Base-by-base conservation (phyloP, 148 eudicot genomes). In the Fagopyrum esculentum region DNA sequence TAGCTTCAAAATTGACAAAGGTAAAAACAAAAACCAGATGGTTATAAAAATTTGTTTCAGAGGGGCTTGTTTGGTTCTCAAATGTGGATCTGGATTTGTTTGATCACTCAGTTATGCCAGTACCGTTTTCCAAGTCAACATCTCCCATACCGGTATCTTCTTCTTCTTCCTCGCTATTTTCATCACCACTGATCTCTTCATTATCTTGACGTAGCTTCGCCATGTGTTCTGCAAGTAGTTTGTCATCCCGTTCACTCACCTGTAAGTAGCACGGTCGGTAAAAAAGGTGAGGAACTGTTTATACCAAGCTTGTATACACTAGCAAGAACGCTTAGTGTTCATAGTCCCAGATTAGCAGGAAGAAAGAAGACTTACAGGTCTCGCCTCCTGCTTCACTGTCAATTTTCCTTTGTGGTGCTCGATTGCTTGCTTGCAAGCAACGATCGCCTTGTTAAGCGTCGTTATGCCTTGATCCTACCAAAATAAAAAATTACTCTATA, bases 231-330 rank as follows among this genome's bases (percentile, higher is more conserved):
- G 79, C 83, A 69, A 91, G 86, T 45, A 89, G 79, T 73, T 86
- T 86, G 63, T 89, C 97, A 81, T 91, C 97, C 81, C 91, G 82
- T 83, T 91, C 97, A 77, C 93, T 91, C 91, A 91, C 93, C 97
- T 89, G 75, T 12, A 69, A 51, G 68, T 60, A 57, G 46, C 43
- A 19, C 3, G 74, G 71, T 66, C n/a, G 43, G 71, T 66, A 35
- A 35, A n/a, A 57, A 2, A 54, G 50, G 50, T 6, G 9, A 6
- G 7, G 50, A 9, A 6, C 4, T 0, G 7, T 55, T 0, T n/a
- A 55, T 22, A 55, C 60, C 26, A n/a, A 55, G 70, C 44, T 64
- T 43, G 70, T 1, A 35, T 26, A 64, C 2, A 43, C 13, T 35
- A 35, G n/a, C 2, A 35, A 35, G 12, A 4, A 12, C 46, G 6